Evolutionary conservation across 1,284 basidiomycete species (phyloP), one percentile per base, ranked within the genome.

Genomic region (Naganishia albida): DNA sequence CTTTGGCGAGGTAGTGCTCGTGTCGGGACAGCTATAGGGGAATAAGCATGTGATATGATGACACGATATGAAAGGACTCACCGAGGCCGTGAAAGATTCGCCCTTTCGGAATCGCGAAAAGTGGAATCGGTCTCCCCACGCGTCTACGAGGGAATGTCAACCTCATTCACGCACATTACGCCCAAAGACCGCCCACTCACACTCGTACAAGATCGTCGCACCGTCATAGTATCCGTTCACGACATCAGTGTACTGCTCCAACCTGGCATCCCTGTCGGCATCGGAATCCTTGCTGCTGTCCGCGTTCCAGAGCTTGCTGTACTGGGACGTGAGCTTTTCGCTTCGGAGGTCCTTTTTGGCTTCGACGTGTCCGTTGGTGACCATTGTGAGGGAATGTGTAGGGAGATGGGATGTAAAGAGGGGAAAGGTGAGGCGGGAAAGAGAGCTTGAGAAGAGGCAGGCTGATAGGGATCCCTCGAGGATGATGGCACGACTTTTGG

Each of bases 61-160:
- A 34, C 48, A 42, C 40, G 48, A 20, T 16, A 40, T 18, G 18
- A n/a, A 52, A 12, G 44, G 2, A 75, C 79, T 63, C 53, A 84
- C 82, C 53, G 84, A 84, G 75, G 85, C 84, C 69, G 82, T 79
- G 78, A 99, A 98, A 1, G 87, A 86, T 80, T 99, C 96, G 70
- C 95, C 96, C 80, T 89, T 89, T 86, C 91, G 93, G 84, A 96
- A 99, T 46, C 96, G 91, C 64, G 91, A 96, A 80, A 99, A 99
- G 82, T 99, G 95, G 86, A 99, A 99, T 52, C 89, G 94, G 67
- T 88, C 83, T 7, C 85, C 85, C 93, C 92, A 95, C 7, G 63
- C 67, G 67, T 78, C 57, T 60, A 34, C 28, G 20, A 10, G 46
- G 0, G 23, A 44, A 67, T 34, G 44, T 71, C 39, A 68, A 62